These are phyloP conservation scores for Ceriops zippeliana DNA, from an alignment of 345 rosid genomes.

Conservation along the genomic window DNA sequence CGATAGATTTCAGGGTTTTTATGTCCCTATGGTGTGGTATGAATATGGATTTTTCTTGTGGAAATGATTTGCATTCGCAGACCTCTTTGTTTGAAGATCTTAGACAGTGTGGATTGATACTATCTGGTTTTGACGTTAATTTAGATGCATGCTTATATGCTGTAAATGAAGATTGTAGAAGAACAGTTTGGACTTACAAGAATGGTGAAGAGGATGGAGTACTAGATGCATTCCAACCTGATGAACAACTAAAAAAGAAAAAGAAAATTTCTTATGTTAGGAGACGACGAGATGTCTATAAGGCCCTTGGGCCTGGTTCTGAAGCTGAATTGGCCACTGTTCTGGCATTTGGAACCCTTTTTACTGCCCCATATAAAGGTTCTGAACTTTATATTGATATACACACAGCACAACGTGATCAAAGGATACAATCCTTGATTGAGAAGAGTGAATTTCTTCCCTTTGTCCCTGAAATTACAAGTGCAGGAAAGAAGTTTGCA, in stretches of 20 bases:
- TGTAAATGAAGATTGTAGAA: slow-evolving; percentile 80
- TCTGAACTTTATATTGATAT: slow-evolving; percentile 69
- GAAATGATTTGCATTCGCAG: slow-evolving; percentile 23
- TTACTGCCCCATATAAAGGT: slow-evolving; percentile 77
- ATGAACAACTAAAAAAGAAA: slow-evolving; percentile 72
- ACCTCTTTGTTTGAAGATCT: slow-evolving; percentile 43
- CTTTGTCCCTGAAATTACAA: slow-evolving; percentile 66
- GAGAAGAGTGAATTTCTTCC: slow-evolving; percentile 64
- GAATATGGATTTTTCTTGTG: slow-evolving; percentile 46
- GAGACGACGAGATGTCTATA: slow-evolving; percentile 58
- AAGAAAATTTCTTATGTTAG: slow-evolving; percentile 63
- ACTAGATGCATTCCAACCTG: slow-evolving; percentile 74
- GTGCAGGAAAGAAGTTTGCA: slow-evolving; percentile 56
- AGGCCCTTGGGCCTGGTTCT: slow-evolving; percentile 68
- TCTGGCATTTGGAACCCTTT: slow-evolving; percentile 84
- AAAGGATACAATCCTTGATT: slow-evolving; percentile 50
- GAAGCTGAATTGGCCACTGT: slow-evolving; percentile 58
- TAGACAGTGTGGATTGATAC: slow-evolving; percentile 58
- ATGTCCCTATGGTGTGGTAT: slow-evolving; percentile 64
- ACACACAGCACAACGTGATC: slow-evolving; percentile 35
- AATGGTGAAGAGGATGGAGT: slow-evolving; percentile 49
- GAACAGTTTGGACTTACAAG: slow-evolving; percentile 73
- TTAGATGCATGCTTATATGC: slow-evolving; percentile 58
- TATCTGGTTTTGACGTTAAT: slow-evolving; percentile 67
- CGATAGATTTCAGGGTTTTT: slow-evolving; percentile 75